Evolutionary conservation across 371 early-diverging fungal genomes (phyloP).

Genomic region (Mycotypha africana): DNA sequence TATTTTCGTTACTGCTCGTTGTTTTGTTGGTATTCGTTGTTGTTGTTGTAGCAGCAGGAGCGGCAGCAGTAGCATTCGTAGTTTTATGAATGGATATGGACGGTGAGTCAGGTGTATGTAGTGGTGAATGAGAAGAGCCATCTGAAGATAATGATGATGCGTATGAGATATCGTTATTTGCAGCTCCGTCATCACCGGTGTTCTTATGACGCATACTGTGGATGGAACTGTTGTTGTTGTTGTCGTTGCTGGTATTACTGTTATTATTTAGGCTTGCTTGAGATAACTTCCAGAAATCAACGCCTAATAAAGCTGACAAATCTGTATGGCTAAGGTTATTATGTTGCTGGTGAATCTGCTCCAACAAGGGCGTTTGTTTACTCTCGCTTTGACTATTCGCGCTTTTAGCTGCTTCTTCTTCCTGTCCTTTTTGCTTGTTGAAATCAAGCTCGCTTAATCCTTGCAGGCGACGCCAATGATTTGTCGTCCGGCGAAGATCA

Average conservation of each 20-base stretch:
- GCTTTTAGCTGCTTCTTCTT: background rate
- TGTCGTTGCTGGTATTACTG: background rate
- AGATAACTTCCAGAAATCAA: conserved; percentile 16
- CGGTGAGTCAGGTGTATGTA: conserved; percentile 4
- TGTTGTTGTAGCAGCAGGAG: no score
- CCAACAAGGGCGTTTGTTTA: conserved; percentile 5
- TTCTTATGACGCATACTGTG: no score
- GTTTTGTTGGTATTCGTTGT: no score
- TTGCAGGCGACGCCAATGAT: conserved; percentile 29
- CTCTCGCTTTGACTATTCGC: background rate
- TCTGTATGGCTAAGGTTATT: conserved; percentile 4
- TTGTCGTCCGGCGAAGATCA: conserved; percentile 31
- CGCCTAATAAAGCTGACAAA: conserved; percentile 16
- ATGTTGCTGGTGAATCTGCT: conserved; percentile 1
- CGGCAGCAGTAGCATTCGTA: no score
- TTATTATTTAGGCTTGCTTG: no score
- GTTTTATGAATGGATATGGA: no score
- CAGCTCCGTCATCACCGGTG: background rate
- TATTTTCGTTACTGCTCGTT: no score
- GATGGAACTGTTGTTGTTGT: no score
- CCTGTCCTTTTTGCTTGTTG: conserved; percentile 14
- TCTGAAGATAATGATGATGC: conserved; percentile 15
- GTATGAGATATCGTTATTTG: conserved; percentile 1
- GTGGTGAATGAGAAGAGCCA: background rate
- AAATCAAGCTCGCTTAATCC: conserved; percentile 22